Evolutionary conservation across 2,329 filamentous ascomycete species (phyloP), one percentile per base, ranked within the genome.

Genomic region (Fusarium circinatum): DNA sequence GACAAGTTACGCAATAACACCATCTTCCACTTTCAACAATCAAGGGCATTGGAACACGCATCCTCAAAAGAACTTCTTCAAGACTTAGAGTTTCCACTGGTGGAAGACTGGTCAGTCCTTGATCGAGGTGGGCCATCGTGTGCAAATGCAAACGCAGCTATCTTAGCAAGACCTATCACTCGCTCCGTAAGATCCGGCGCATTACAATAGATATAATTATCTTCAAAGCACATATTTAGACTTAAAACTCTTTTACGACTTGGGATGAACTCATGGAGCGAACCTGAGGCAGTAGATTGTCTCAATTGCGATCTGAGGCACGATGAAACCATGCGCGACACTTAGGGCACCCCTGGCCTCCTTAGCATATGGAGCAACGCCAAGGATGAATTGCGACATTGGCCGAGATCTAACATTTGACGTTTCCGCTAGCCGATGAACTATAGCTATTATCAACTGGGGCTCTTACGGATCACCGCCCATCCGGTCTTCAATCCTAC

Each of bases 271-370:
- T n/a, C 4, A 10, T 1, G 5, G 34, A 10, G 6, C 8, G 24
- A 15, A 26, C 4, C 14, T 54, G 34, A 54, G 6, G 24, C 20
- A 39, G 8, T 9, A 11, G 51, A 1, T 4, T 32, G 44, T 34
- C 36, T 14, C 12, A 22, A 17, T 3, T 14, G 10, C 3, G 22
- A 44, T 34, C n/a, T 24, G 48, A 62, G 30, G 49, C 55, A 12
- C 8, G 34, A 9, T 70, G 65, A 70, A 70, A 73, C 70, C 18
- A 47, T 28, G 28, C 64, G 59, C 38, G 69, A 65, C 57, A 39
- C n/a, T 34, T 18, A 47, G 20, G 24, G 49, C n/a, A 51, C 66
- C 69, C 70, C 73, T 73, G 49, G 60, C 47, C 55, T 62, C 38
- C 49, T 44, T n/a, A 14, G 3, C 28, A 39, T 1, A 55, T 20